Evolutionary conservation across 2,329 filamentous ascomycete genomes (phyloP), one percentile per base, ranked within the genome.

Genomic region (Claviceps fusiformis): DNA sequence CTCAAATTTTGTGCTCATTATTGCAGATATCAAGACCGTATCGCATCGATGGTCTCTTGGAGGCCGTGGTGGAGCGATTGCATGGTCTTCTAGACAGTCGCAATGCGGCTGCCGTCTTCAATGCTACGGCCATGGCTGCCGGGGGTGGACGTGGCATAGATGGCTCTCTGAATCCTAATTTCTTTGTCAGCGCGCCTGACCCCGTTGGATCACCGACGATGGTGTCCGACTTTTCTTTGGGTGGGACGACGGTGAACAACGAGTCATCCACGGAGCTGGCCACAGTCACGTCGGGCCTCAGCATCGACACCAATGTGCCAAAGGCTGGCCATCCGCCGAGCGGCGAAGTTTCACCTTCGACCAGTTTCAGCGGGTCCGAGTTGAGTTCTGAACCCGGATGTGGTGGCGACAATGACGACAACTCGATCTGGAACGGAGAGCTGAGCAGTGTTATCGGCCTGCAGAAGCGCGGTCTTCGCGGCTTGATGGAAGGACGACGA

Each of bases 81-180:
- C 93, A 98, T 64, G 80, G 87, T 35, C 81, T 95, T 0, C 80
- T 98, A 4, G 93, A 98, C 67, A 93, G 89, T 50, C 81, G 92
- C 50, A 98, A 97, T 62, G 92, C 93, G 0, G 93, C 93, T 0
- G 93, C 93, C 6, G 91, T 98, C 0, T 98, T 98, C 75, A 98
- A 98, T 61, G 93, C 93, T 0, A 93, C 92, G 0, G 93, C 93
- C 54, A 97, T 97, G 93, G 93, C 91, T 0, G 93, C 93, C 1
- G 93, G 93, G 11, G 91, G 93, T 31, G 93, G 93, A 0, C 82
- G 90, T 50, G 87, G 88, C 50, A 88, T 92, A 33, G 84, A 86
- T 54, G 88, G 77, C 43, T 75, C 73, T 1, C 70, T 83, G 35
- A 82, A 83, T 62, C 82, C 82, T 56, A 83, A 83, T 63, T 82